These are phyloP conservation scores for Sonneratia caseolaris DNA, from an alignment of 345 rosid species.

Conservation along the genomic window DNA sequence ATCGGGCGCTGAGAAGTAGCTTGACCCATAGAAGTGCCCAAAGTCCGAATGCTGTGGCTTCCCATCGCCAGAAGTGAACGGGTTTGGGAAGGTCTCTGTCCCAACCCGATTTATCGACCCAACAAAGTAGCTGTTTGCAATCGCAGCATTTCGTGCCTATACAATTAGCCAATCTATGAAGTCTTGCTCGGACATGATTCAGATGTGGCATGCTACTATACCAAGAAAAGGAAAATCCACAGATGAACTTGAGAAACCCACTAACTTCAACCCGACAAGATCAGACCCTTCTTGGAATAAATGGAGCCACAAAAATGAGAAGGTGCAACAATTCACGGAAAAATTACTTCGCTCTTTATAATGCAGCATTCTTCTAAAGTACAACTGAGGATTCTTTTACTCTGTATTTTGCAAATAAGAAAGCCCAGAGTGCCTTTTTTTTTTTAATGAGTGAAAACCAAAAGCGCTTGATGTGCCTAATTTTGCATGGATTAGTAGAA, in stretches of 20 bases:
- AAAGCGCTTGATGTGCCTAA: no score
- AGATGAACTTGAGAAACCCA: neutral
- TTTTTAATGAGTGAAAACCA: neutral
- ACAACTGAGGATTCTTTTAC: no score
- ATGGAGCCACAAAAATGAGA: no score
- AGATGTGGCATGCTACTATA: neutral
- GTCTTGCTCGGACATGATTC: neutral
- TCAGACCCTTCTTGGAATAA: no score
- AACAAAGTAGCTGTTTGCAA: constrained; percentile 90
- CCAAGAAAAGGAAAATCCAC: no score
- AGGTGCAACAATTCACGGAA: no score
- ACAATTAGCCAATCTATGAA: neutral
- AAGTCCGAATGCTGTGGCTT: constrained; percentile 77
- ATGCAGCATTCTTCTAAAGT: no score
- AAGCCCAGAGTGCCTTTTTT: neutral
- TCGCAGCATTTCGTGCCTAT: constrained; percentile 93
- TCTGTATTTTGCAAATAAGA: no score
- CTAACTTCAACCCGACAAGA: neutral
- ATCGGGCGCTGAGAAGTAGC: constrained; percentile 90
- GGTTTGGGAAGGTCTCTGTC: constrained; percentile 80
- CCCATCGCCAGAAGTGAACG: constrained; percentile 90
- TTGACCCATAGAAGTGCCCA: constrained; percentile 91
- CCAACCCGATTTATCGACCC: constrained; percentile 96
- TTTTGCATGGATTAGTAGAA: no score
- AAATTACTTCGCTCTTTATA: no score